Evolutionary conservation across 2,329 filamentous ascomycete genomes (phyloP).

Genomic region (Colletotrichum sp.): DNA sequence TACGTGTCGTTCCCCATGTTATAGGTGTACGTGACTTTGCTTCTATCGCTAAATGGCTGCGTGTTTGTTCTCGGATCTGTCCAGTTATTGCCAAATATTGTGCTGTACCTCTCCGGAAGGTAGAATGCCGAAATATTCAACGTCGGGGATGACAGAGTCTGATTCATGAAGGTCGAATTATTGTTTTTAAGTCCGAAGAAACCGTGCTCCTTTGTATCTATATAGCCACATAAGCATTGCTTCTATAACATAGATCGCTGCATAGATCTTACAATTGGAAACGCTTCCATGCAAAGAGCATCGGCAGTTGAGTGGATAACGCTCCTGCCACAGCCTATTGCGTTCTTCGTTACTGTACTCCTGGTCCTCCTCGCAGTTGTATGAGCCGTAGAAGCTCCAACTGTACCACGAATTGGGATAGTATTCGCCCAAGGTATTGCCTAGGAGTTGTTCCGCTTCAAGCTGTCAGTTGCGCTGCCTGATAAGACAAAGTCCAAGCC

Average conservation of each 20-base stretch:
- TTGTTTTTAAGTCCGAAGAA: constrained; percentile 19
- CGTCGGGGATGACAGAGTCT: constrained; percentile 1
- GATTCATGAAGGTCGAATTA: constrained; percentile 13
- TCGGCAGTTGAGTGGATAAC: neutral
- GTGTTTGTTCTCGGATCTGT: constrained; percentile 1
- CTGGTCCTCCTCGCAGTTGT: neutral
- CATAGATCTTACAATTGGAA: neutral
- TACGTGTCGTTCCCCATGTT: constrained; percentile 19
- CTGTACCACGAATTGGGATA: neutral
- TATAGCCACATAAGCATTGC: neutral
- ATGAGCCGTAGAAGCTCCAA: neutral
- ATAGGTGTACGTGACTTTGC: neutral
- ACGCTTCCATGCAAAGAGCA: neutral
- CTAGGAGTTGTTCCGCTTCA: neutral
- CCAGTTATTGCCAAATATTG: neutral
- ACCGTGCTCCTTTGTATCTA: constrained; percentile 21
- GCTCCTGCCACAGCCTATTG: neutral
- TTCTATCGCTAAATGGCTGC: neutral
- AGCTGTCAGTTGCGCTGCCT: neutral
- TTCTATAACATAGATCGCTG: neutral
- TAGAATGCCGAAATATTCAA: constrained; percentile 21
- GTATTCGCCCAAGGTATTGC: neutral
- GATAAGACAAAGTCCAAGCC: neutral
- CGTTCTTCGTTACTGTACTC: neutral
- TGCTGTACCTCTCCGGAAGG: neutral